phyloP scores from a whole-genome alignment of 768 basidiomycete genomes.

The Pisolithus orientalis region DNA sequence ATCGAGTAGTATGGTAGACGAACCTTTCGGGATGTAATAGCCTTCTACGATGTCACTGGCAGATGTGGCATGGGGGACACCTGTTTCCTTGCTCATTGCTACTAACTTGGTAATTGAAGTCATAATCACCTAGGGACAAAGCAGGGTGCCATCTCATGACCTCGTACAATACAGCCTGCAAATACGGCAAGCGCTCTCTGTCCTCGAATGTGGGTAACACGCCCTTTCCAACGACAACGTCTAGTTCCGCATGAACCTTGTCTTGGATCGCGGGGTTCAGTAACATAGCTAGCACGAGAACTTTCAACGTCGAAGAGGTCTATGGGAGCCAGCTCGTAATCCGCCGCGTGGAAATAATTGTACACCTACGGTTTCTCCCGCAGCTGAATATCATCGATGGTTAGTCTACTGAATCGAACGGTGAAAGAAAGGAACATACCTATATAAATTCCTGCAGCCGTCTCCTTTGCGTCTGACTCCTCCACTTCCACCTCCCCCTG shows the following conservation, averaged over 20 bases:
- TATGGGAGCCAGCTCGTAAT: conserved; percentile 2
- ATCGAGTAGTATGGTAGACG: neutral
- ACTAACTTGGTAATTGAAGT: neutral
- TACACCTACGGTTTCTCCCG: conserved; percentile 19
- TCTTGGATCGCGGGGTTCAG: conserved; percentile 18
- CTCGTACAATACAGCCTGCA: conserved; percentile 20
- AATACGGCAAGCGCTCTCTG: conserved; percentile 15
- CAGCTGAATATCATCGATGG: conserved; percentile 15
- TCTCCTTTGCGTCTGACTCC: too few relatives aligned
- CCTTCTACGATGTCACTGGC: conserved; percentile 20
- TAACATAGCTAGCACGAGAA: conserved; percentile 25
- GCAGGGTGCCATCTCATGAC: conserved; percentile 19
- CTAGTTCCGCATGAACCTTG: conserved; percentile 21
- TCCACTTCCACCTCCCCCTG: too few relatives aligned
- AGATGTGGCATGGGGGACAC: conserved; percentile 17
- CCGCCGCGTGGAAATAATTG: neutral
- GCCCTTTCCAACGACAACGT: conserved; percentile 13
- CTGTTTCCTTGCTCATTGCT: conserved; percentile 5
- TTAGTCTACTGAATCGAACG: too few relatives aligned
- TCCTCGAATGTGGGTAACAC: conserved; percentile 19
- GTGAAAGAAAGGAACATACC: too few relatives aligned
- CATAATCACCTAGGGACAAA: conserved; percentile 13
- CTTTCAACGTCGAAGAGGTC: conserved; percentile 15
- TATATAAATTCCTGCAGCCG: too few relatives aligned
- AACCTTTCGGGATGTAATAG: conserved; percentile 18